These are phyloP conservation scores for Termitomyces sp. DNA, from an alignment of 768 basidiomycete species.

Conservation along the genomic window DNA sequence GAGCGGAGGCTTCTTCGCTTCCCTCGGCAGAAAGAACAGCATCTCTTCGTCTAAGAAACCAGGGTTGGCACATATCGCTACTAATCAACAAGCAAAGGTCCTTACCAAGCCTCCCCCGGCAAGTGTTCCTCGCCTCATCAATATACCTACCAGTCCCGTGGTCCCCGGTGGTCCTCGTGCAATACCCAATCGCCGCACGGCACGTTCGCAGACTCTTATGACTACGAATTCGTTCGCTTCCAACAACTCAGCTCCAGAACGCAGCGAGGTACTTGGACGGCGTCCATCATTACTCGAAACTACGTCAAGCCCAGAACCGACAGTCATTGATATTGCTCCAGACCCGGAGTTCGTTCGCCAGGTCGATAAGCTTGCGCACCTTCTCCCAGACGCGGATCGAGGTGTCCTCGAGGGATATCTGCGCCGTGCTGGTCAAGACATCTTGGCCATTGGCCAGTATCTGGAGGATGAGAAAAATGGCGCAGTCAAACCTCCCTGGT, in stretches of 20 bases:
- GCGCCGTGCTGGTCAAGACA: slow-evolving; percentile 69
- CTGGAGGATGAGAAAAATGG: slow-evolving; percentile 82
- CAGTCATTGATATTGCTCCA: slow-evolving; percentile 28
- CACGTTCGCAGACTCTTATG: slow-evolving; percentile 65
- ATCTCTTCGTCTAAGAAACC: slow-evolving; percentile 21
- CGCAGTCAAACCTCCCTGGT: slow-evolving; percentile 27
- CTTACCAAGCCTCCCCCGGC: slow-evolving; percentile 17
- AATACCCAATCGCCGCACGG: slow-evolving; percentile 46
- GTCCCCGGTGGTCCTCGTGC: slow-evolving; percentile 76
- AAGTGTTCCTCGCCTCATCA: slow-evolving; percentile 23
- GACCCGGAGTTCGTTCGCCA: slow-evolving; percentile 57
- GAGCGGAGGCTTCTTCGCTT: slow-evolving; percentile 62
- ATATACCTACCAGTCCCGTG: slow-evolving; percentile 36
- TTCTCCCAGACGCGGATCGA: slow-evolving; percentile 71
- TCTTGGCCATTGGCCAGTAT: slow-evolving; percentile 82
- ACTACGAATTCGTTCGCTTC: slow-evolving; percentile 24
- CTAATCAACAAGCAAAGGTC: slow-evolving; percentile 19
- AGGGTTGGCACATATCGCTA: slow-evolving; percentile 14
- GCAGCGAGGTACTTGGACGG: slow-evolving; percentile 23
- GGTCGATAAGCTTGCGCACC: slow-evolving; percentile 63
- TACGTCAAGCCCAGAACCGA: slow-evolving; percentile 17
- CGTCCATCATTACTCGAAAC: slow-evolving; percentile 34
- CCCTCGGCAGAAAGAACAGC: slow-evolving; percentile 69
- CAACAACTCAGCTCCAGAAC: slow-evolving; percentile 17
- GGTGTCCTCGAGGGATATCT: slow-evolving; percentile 65